phyloP scores from a whole-genome alignment of 257 asterid genomes.

The Nicotiana noctiflora region DNA sequence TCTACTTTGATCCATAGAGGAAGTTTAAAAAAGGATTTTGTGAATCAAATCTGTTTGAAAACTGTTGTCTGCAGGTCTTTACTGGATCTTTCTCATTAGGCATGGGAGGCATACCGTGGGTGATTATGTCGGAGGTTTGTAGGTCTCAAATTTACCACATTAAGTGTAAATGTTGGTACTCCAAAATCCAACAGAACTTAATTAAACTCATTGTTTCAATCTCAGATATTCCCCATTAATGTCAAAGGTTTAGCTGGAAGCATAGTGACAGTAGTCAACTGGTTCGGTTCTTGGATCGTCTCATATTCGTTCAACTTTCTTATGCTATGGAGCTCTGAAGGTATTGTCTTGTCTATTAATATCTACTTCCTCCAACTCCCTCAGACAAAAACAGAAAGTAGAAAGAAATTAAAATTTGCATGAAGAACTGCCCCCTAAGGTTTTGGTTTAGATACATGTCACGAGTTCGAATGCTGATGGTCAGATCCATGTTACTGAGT shows the following conservation, averaged over 20 bases:
- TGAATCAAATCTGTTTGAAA: not conserved
- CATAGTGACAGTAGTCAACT: conserved; percentile 73
- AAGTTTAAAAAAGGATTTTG: not conserved
- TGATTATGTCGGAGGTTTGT: conserved; percentile 85
- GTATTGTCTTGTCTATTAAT: conserved; percentile 20
- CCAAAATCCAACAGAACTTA: not conserved
- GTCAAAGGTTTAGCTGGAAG: conserved; percentile 86
- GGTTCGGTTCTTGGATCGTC: conserved; percentile 82
- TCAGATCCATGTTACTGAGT: too few relatives aligned
- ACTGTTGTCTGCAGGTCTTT: conserved; percentile 47
- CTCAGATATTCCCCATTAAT: conserved; percentile 82
- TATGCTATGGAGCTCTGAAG: conserved; percentile 71
- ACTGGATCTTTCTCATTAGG: conserved; percentile 78
- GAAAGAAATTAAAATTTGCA: too few relatives aligned
- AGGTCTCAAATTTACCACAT: not conserved
- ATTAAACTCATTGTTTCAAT: not conserved
- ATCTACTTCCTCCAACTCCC: not conserved
- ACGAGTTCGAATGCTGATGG: too few relatives aligned
- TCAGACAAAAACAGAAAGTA: too few relatives aligned
- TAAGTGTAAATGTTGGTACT: not conserved
- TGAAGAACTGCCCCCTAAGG: too few relatives aligned
- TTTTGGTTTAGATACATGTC: too few relatives aligned
- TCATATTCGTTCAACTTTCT: conserved; percentile 71
- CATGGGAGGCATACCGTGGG: conserved; percentile 93
- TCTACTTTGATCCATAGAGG: too few relatives aligned